phyloP scores from a whole-genome alignment of 2,329 filamentous ascomycete genomes.

The Helicocarpus griseus region DNA sequence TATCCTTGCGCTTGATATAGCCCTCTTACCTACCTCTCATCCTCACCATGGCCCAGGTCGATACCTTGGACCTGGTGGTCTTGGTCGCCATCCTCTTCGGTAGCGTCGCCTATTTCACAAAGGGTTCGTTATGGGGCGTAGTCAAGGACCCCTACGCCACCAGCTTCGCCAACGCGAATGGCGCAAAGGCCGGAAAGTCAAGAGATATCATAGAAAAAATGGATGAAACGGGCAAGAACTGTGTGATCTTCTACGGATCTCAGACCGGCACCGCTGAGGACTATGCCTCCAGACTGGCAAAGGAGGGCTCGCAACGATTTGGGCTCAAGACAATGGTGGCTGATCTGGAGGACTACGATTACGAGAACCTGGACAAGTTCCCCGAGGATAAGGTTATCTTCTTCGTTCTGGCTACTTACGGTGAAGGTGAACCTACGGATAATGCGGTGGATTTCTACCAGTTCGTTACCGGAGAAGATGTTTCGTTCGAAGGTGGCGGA shows the following conservation, averaged over 20 bases:
- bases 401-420: constrained; percentile 95
- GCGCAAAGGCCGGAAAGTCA: constrained; percentile 69
- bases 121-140: constrained; percentile 86
- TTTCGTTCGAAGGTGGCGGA: constrained; percentile 64
- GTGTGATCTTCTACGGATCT: constrained; percentile 95
- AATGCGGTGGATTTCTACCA: constrained; percentile 99
- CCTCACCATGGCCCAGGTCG: constrained; percentile 74
- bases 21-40: not conserved
- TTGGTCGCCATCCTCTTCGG: constrained; percentile 75
- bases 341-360: constrained; percentile 96
- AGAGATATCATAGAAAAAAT: constrained; percentile 92
- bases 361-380: constrained; percentile 80
- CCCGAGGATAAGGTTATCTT: constrained; percentile 85
- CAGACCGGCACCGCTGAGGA: constrained; percentile 98
- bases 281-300: constrained; percentile 89
- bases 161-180: constrained; percentile 52
- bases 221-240: constrained; percentile 93
- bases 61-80: constrained; percentile 90
- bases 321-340: constrained; percentile 97
- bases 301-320: constrained; percentile 94
- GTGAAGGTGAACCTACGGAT: constrained; percentile 95
- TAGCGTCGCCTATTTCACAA: constrained; percentile 93
- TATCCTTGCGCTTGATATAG: not conserved
- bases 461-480: constrained; percentile 75
- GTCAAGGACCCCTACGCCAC: constrained; percentile 80